Evolutionary conservation across 768 basidiomycete genomes (phyloP), one percentile per base, ranked within the genome.

Genomic region (Hortiboletus campestris): DNA sequence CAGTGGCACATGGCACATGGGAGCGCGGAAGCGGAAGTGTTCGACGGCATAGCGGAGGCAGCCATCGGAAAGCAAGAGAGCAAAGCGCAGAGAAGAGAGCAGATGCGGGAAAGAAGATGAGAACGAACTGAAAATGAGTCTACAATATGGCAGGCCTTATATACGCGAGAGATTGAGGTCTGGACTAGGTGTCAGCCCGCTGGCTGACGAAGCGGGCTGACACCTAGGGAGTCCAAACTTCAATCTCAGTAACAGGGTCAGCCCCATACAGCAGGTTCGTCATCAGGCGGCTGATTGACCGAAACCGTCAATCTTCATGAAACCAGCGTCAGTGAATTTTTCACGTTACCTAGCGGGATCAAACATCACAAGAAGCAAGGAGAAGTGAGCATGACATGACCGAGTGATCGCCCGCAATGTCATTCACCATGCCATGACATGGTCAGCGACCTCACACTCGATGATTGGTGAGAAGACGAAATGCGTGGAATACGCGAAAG

Each of bases 401-500:
- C n/a, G 14, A 46, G 41, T 31, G 20, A n/a, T 51, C 40, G 41
- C 28, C 44, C 13, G 1, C 7, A 22, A 32, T 17, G 11, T 29
- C 45, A 51, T 50, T 16, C 5, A 52, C 44, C 32, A 25, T n/a
- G 46, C 17, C 28, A 55, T 31, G 14, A 22, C 49, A 36, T 46
- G 25, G 34, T 53, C 51, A 48, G 35, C 35, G 20, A 49, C 32
- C 17, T 66, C 53, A 49, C 51, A 45, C 46, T 20, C 34, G 35
- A 51, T 16, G 20, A 43, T 51, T 25, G 36, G 29, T 10, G 20
- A 39, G 13, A 51, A 47, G n/a, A 57, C 14, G 43, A 46, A 48
- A 62, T 14, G 46, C 40, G 28, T 43, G 44, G n/a, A 48, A 56
- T 61, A 55, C 4, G 45, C 39, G 13, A 40, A 31, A 49, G 32